Evolutionary conservation across 805 yeast genomes (phyloP).

Genomic region (Clavispora asparagi): DNA sequence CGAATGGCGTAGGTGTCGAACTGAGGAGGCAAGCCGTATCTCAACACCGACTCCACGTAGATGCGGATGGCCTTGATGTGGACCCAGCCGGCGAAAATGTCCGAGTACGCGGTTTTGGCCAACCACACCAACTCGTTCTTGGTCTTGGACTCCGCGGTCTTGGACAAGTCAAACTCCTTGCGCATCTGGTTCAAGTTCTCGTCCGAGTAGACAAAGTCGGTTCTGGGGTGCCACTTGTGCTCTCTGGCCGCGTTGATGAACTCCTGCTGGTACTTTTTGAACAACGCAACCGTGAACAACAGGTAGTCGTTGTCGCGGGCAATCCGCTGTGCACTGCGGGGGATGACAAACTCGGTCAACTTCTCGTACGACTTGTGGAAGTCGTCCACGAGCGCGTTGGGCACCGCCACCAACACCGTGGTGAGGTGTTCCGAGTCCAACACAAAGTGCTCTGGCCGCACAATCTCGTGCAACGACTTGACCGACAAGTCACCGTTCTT

Average conservation of each 20-base stretch:
- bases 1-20: conserved; percentile 54
- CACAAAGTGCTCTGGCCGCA: conserved; percentile 77
- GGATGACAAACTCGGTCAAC: conserved; percentile 76
- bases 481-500: conserved; percentile 91
- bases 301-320: conserved; percentile 68
- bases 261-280: conserved; percentile 72
- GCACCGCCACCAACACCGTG: conserved; percentile 86
- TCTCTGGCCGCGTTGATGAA: conserved; percentile 74
- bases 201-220: conserved; percentile 80
- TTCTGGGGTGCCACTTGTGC: conserved; percentile 81
- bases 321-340: conserved; percentile 74
- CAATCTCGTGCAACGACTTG: conserved; percentile 84
- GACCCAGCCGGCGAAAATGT: conserved; percentile 79
- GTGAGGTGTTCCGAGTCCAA: conserved; percentile 80
- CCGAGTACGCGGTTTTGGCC: conserved; percentile 85
- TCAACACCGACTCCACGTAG: conserved; percentile 87
- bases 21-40: conserved; percentile 96
- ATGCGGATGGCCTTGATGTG: conserved; percentile 84
- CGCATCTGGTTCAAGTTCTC: conserved; percentile 66
- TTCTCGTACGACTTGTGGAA: conserved; percentile 74
- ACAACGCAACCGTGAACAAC: conserved; percentile 75
- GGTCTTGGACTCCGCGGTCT: conserved; percentile 65
- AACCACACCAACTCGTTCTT: conserved; percentile 76
- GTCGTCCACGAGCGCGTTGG: conserved; percentile 53
- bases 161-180: conserved; percentile 73